Conservation (phyloP, 257 asterid species). For the Fraxinus cuspidata region DNA sequence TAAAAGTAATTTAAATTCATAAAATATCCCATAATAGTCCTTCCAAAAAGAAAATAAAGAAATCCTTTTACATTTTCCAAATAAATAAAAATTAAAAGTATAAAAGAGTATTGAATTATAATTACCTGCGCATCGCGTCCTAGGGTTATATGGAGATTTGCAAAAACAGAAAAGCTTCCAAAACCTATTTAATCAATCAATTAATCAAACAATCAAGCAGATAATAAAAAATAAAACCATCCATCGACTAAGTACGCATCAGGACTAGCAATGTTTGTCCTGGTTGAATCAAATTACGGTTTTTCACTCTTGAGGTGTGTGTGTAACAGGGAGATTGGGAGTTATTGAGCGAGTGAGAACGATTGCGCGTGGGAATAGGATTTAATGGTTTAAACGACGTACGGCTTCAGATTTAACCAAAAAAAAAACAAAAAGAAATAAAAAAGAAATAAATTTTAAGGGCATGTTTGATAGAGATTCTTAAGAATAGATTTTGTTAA, state of each 20-base stretch:
- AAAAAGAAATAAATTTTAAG: too few species aligned
- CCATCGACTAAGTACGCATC: background rate
- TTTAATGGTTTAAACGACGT: too few species aligned
- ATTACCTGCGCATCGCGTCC: constrained; percentile 80
- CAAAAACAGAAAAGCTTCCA: background rate
- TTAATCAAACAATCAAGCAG: background rate
- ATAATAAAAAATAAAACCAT: background rate
- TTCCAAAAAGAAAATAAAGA: background rate
- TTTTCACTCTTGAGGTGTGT: too few species aligned
- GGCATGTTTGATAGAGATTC: too few species aligned
- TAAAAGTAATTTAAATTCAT: background rate
- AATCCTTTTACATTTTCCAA: background rate
- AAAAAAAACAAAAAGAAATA: too few species aligned
- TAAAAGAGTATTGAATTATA: background rate
- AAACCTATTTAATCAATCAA: background rate
- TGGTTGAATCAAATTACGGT: too few species aligned
- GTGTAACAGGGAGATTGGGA: too few species aligned
- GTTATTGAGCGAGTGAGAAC: too few species aligned
- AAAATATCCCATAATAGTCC: background rate
- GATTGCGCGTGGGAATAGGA: too few species aligned
- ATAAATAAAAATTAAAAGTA: background rate
- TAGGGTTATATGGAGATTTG: constrained; percentile 56
- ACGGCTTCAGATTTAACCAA: too few species aligned
- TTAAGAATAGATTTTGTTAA: too few species aligned
- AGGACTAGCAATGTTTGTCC: background rate